A percentile compares a stretch with the other conserved stretches of the same genome.
Conservation (phyloP, 164 flowering plant species). For the Aristolochia californica region DNA sequence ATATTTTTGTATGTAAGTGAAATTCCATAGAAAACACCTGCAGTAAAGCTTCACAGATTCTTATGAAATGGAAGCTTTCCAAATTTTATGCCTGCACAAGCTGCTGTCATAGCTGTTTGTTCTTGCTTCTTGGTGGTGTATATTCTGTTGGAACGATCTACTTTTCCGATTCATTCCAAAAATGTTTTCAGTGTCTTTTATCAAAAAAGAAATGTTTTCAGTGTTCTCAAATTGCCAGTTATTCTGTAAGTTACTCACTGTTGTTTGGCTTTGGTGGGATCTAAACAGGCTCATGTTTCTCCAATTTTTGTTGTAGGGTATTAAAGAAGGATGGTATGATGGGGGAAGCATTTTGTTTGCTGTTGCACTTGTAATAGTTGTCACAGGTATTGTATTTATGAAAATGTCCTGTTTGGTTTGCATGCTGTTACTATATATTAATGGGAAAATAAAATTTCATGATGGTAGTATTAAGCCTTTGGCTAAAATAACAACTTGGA, state of each 20-base stretch:
- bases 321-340: conserved; percentile 96
- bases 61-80: not conserved
- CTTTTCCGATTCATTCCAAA: not conserved
- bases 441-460: too few species aligned
- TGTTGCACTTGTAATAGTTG: conserved; percentile 74
- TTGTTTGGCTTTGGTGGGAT: not conserved
- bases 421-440: too few species aligned
- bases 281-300: not conserved
- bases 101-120: not conserved
- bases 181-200: too few species aligned
- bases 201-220: too few species aligned
- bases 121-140: too few species aligned
- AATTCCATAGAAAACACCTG: not conserved
- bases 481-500: too few species aligned
- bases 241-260: not conserved
- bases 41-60: too few species aligned
- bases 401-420: too few species aligned
- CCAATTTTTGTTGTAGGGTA: conserved; percentile 41
- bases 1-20: too few species aligned
- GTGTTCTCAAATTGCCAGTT: not conserved
- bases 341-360: conserved; percentile 96
- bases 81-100: not conserved
- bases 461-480: too few species aligned
- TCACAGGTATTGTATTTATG: conserved; percentile 70
- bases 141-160: too few species aligned